Evolutionary conservation across 148 eudicot species (phyloP), one percentile per base, ranked within the genome.

Genomic region (Rhododendron henanense): DNA sequence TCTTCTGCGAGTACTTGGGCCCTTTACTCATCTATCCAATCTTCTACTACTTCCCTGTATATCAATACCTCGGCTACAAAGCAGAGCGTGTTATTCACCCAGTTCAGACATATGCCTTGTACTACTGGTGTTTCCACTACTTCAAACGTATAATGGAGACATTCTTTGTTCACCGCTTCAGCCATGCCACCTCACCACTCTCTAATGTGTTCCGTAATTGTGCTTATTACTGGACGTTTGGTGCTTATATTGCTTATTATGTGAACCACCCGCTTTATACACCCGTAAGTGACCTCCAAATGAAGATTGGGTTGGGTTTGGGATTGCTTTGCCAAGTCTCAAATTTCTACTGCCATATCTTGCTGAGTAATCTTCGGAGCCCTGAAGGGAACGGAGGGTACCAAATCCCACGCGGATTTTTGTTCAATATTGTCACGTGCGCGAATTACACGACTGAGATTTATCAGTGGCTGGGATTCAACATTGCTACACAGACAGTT

Each of bases 401-500:
- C 88, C 96, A 94, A 89, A 95, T 97, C 84, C 99, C 99, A 48
- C 90, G 87, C 77, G 98, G 99, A 51, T 97, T 97, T 89, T 93
- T 97, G 90, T 97, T 97, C 92, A 97, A 95, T 82, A 87, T 97
- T 81, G 99, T 95, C 82, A 97, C 99, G 5, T 97, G 99, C 87
- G 98, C 98, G 13, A 97, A 95, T 88, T 97, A 97, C 85, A 97
- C 98, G 44, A 95, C 99, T 3, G 98, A 94, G 87, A 97, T 97
- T 63, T 97, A 93, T 90, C 99, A 95, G 94, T 97, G 99, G 98
- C 83, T 97, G 69, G 99, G 99, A 25, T 97, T 97, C 92, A 97
- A 97, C 80, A 86, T 97, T 81, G 99, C 99, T 35, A 95, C 99
- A 53, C 98, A 95, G 89, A 95, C 98, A 35, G 92, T 97, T 79